phyloP scores from a whole-genome alignment of 83 land plant genomes.

The Picea engelmannii region DNA sequence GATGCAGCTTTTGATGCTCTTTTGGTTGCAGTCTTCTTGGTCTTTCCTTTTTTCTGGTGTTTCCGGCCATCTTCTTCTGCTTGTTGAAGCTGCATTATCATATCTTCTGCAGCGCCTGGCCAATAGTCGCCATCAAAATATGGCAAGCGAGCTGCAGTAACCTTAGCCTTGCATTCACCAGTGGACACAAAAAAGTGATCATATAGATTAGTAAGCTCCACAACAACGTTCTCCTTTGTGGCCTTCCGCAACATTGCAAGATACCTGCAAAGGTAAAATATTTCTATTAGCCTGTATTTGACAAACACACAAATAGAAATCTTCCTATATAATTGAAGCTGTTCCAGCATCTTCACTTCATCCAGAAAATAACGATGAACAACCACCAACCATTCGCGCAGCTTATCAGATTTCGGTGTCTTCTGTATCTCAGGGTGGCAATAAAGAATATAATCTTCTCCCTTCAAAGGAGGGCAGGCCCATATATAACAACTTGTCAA shows the following conservation, averaged over 20 bases:
- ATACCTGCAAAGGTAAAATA: slow-evolving; percentile 53
- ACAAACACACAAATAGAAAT: no score
- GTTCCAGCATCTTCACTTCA: no score
- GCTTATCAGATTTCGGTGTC: slow-evolving; percentile 97
- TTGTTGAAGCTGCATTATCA: slow-evolving; percentile 78
- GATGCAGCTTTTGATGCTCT: slow-evolving; percentile 86
- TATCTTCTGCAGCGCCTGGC: slow-evolving; percentile 99
- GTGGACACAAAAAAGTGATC: slow-evolving; percentile 88
- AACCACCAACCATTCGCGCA: slow-evolving; percentile 73
- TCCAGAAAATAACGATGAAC: no score
- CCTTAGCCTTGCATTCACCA: slow-evolving; percentile 83
- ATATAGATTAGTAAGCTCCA: slow-evolving; percentile 86
- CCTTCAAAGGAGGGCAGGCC: slow-evolving; percentile 99
- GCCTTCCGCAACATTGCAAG: slow-evolving; percentile 93
- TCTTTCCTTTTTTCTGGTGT: slow-evolving; percentile 81
- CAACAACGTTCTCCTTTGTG: slow-evolving; percentile 78
- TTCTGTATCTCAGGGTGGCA: slow-evolving; percentile 99
- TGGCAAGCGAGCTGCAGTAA: slow-evolving; percentile 94
- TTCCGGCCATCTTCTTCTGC: slow-evolving; percentile 81
- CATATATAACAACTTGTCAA: slow-evolving; percentile 99
- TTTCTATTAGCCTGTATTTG: no score
- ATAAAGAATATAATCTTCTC: slow-evolving; percentile 98
- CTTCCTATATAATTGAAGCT: no score
- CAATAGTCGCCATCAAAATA: slow-evolving; percentile 99
- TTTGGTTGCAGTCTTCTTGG: slow-evolving; percentile 73